Base-by-base conservation (phyloP, 2,329 filamentous ascomycete species). In the Trichoderma guizhouense region DNA sequence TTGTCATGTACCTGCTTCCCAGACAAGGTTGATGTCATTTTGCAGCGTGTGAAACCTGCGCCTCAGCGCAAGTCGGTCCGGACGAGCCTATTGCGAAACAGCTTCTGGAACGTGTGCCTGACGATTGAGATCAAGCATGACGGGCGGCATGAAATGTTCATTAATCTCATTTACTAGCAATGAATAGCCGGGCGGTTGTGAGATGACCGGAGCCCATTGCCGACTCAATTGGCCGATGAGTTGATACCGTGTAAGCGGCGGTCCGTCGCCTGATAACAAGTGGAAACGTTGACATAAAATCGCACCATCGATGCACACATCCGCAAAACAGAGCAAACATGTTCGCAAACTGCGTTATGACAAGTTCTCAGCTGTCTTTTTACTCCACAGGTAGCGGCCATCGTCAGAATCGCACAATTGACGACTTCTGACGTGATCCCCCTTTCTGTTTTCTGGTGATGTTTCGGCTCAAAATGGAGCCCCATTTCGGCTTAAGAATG, bases 401-500 rank as follows among this genome's bases (percentile, higher is more conserved):
- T 39, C 64, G 64, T 69, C 55, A 61, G 43, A 28, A 69, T 69
- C 34, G 57, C 65, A 68, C 53, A 68, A 68, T 69, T 32, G 39
- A 24, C 39, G 39, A 36, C 36, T 43, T 69, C 66, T 68, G 55
- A 34, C 66, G 43, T 43, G 55, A 69, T 61, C 28, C 57, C 66
- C 66, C 26, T 69, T 53, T 62, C 43, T 34, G 39, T 21, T 14
- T 28, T 32, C 28, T 69, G 66, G 57, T 69, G 66, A 69, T 69
- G 28, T 43, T 69, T 69, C 66, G 66, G 66, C 66, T 69, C 57
- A 69, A 62, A 69, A 69, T 69, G 66, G 66, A 53, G 55, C 57
- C 66, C 53, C 24, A 53, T 62, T 69, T 69, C 66, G 66, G 66
- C 66, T 69, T 69, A 69, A 69, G 55, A 53, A 34, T 7, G 30